phyloP scores from a whole-genome alignment of 768 basidiomycete genomes.

The Daedalea quercina region DNA sequence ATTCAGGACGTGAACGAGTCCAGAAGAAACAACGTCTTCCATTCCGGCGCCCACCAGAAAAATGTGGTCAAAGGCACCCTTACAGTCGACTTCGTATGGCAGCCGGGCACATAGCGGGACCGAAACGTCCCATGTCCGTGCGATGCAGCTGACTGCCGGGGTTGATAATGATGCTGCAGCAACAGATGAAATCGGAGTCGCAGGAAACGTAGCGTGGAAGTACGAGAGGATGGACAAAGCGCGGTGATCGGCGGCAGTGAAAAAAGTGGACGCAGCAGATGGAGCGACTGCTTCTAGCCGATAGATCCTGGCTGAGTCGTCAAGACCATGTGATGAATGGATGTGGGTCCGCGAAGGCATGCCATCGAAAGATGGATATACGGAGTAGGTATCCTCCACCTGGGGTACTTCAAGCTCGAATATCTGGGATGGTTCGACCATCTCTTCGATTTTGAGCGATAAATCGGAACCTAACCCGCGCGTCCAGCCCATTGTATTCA shows the following conservation, averaged over 20 bases:
- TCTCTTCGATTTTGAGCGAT: conserved; percentile 58
- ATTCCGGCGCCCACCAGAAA: conserved; percentile 65
- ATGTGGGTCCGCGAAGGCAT: neutral
- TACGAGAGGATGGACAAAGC: conserved; percentile 69
- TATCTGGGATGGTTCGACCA: conserved; percentile 52
- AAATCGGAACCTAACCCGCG: conserved; percentile 90
- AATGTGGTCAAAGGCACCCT: conserved; percentile 51
- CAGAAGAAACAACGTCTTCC: conserved; percentile 71
- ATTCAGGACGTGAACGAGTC: conserved; percentile 68
- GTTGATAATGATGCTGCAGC: no score
- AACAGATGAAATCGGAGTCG: conserved; percentile 8
- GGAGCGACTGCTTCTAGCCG: conserved; percentile 32
- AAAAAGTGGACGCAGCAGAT: conserved; percentile 35
- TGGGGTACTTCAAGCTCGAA: conserved; percentile 38
- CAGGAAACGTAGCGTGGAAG: conserved; percentile 49
- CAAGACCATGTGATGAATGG: neutral
- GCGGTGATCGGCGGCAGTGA: conserved; percentile 64
- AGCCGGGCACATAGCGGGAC: conserved; percentile 58
- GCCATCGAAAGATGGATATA: neutral
- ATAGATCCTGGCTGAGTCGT: neutral
- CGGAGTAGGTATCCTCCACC: conserved; percentile 5
- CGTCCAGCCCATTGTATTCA: conserved; percentile 97
- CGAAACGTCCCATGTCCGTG: conserved; percentile 56
- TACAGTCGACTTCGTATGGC: conserved; percentile 69
- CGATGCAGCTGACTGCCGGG: conserved; percentile 20